phyloP scores from a whole-genome alignment of 306 rosid species.

The Pachyrhizus erosus region DNA sequence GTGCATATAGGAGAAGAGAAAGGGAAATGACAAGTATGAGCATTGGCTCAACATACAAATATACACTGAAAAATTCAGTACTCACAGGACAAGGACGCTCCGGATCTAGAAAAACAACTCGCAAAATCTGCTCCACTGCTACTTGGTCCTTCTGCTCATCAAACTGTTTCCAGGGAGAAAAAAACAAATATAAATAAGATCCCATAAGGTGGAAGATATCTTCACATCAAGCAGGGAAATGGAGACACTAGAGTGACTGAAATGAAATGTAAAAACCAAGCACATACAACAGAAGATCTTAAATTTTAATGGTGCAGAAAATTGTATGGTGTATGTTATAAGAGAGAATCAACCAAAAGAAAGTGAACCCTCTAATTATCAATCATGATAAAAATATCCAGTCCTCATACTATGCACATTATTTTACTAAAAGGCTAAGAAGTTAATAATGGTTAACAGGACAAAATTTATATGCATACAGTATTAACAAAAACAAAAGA shows the following conservation, averaged over 20 bases:
- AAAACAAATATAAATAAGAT: slow-evolving; percentile 30
- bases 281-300: slow-evolving; percentile 22
- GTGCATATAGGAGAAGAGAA: background rate
- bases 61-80: background rate
- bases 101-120: slow-evolving; percentile 88
- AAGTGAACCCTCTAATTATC: slow-evolving; percentile 20
- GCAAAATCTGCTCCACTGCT: slow-evolving; percentile 84
- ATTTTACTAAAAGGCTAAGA: background rate
- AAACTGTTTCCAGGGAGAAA: slow-evolving; percentile 58
- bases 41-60: slow-evolving; percentile 5
- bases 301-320: background rate
- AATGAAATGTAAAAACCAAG: background rate
- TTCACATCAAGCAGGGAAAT: background rate
- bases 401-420: background rate
- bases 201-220: slow-evolving; percentile 3
- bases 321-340: background rate
- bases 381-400: slow-evolving; percentile 25
- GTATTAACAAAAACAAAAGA: slow-evolving; percentile 21
- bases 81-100: slow-evolving; percentile 84
- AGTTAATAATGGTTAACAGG: background rate
- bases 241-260: background rate
- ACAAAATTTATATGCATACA: background rate
- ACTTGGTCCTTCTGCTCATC: slow-evolving; percentile 97
- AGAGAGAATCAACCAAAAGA: slow-evolving; percentile 14
- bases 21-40: background rate